Evolutionary conservation across 2,329 filamentous ascomycete species (phyloP).

Genomic region (Calonectria ilicicola): DNA sequence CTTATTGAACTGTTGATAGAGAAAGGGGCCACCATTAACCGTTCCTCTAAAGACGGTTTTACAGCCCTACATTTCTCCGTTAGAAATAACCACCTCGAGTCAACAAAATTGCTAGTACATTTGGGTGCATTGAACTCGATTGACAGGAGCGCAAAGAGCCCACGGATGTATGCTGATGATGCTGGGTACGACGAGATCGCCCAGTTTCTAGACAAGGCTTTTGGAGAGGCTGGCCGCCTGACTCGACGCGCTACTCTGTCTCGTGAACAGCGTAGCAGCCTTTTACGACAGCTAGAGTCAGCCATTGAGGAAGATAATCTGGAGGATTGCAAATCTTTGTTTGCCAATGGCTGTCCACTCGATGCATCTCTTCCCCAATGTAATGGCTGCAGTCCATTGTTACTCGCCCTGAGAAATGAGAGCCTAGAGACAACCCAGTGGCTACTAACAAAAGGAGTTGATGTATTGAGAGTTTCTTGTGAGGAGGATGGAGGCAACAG

Average conservation of each 20-base stretch:
- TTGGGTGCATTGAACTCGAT: background rate
- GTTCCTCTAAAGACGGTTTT: background rate
- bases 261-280: background rate
- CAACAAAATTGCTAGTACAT: background rate
- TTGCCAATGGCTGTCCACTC: background rate
- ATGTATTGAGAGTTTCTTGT: background rate
- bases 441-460: background rate
- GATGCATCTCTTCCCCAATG: background rate
- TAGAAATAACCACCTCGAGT: background rate
- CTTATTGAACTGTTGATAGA: background rate
- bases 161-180: background rate
- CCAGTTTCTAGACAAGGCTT: background rate
- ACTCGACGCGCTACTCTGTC: background rate
- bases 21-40: background rate
- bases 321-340: background rate
- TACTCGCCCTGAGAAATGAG: background rate
- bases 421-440: background rate
- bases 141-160: background rate
- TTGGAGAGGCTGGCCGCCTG: background rate
- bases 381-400: background rate
- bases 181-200: background rate
- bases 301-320: background rate
- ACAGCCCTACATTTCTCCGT: background rate
- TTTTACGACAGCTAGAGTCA: background rate
- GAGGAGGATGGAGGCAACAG: background rate